Evolutionary conservation across 768 basidiomycete genomes (phyloP).

Genomic region (Amanita inopinata): DNA sequence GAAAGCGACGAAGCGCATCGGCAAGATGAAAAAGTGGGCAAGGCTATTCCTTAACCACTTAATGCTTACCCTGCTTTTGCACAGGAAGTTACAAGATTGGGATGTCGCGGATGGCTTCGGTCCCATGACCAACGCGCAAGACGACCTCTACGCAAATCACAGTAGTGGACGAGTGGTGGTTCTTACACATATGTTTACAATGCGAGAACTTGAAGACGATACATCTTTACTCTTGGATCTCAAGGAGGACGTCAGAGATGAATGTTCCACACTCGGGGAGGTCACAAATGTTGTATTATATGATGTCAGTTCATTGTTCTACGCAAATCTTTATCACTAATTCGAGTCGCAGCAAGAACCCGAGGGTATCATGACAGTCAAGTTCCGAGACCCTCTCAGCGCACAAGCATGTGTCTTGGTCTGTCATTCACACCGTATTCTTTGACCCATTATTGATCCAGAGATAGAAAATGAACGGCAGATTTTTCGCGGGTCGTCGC

Average conservation of each 20-base stretch:
- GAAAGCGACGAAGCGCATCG: conserved; percentile 62
- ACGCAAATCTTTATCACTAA: conserved; percentile 1
- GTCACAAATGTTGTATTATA: conserved; percentile 94
- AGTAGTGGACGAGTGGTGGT: conserved; percentile 78
- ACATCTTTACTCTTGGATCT: conserved; percentile 79
- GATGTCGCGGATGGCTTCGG: conserved; percentile 91
- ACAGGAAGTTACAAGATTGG: conserved; percentile 89
- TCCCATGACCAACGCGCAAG: conserved; percentile 50
- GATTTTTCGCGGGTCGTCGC: conserved; percentile 79
- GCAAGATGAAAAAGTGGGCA: conserved; percentile 78
- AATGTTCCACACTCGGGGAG: conserved; percentile 82
- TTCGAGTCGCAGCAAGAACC: conserved; percentile 59
- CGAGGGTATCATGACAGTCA: conserved; percentile 93
- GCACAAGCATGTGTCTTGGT: conserved; percentile 90
- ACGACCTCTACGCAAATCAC: conserved; percentile 33
- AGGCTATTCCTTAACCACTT: not conserved
- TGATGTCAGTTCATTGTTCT: conserved; percentile 55
- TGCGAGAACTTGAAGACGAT: conserved; percentile 80
- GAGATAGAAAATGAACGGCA: conserved; percentile 83
- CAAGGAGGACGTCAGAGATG: conserved; percentile 94
- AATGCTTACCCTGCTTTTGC: conserved; percentile 1
- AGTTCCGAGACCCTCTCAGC: conserved; percentile 86
- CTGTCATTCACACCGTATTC: conserved; percentile 7
- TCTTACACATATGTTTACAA: conserved; percentile 90
- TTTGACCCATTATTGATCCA: conserved; percentile 2